Conservation (phyloP, 331 rosid genomes). For the Prunus yedoensis region DNA sequence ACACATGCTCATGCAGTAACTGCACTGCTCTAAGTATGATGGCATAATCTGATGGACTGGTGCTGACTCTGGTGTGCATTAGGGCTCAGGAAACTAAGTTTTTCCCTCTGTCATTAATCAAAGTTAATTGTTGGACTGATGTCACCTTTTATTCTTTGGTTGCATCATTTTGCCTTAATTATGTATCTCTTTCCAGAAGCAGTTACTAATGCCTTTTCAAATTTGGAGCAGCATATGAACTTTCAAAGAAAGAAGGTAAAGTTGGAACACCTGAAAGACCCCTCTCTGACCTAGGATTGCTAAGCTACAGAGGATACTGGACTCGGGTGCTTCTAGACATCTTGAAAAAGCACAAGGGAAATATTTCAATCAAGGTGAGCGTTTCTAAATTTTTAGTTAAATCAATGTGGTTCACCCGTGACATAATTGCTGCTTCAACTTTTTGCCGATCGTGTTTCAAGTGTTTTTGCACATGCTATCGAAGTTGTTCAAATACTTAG, state of each 20-base stretch:
- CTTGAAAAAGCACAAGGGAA: conserved; percentile 92
- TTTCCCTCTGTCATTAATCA: neutral
- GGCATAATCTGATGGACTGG: neutral
- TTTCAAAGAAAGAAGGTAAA: conserved; percentile 95
- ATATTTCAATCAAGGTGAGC: conserved; percentile 89
- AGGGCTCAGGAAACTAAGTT: neutral
- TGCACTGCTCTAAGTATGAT: neutral
- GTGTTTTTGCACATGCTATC: neutral
- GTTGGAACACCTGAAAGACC: conserved; percentile 99
- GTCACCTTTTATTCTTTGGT: neutral
- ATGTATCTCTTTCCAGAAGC: conserved; percentile 5
- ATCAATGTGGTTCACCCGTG: neutral
- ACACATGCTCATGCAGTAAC: neutral
- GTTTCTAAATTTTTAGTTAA: neutral
- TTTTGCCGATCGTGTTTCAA: neutral
- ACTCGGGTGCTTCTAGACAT: conserved; percentile 95
- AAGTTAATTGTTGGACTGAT: neutral
- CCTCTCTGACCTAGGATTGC: conserved; percentile 92
- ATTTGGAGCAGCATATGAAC: conserved; percentile 84
- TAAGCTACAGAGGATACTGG: conserved; percentile 99
- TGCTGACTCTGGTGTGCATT: neutral
- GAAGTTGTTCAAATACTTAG: neutral
- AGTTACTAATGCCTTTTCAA: conserved; percentile 23
- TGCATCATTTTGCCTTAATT: conserved; percentile 1
- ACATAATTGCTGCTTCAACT: conserved; percentile 3